A percentile compares a stretch with the other conserved stretches of the same genome.
Evolutionary conservation across 805 yeast genomes (phyloP).

Genomic region (Priceomyces melissophilus): DNA sequence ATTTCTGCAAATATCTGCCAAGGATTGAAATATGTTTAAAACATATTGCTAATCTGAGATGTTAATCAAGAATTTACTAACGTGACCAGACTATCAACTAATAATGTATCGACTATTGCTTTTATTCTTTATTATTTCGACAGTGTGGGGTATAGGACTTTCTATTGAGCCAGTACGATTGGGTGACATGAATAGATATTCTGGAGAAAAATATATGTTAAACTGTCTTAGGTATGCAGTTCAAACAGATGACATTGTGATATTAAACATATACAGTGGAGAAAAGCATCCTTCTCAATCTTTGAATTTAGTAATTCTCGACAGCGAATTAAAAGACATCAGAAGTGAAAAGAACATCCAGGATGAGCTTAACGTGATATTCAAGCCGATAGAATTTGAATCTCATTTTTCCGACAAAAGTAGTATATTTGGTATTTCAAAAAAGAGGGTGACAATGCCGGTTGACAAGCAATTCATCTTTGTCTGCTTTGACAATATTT

Average conservation of each 20-base stretch:
- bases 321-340: slow-evolving; percentile 32
- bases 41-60: too few relatives aligned
- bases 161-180: slow-evolving; percentile 29
- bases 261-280: slow-evolving; percentile 30
- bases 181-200: slow-evolving; percentile 26
- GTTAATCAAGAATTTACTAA: too few relatives aligned
- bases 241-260: slow-evolving; percentile 33
- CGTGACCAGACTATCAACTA: not conserved
- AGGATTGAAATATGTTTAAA: too few relatives aligned
- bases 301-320: slow-evolving; percentile 35
- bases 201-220: slow-evolving; percentile 26
- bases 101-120: slow-evolving; percentile 2
- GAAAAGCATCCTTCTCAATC: slow-evolving; percentile 29
- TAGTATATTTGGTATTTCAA: slow-evolving; percentile 1
- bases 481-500: slow-evolving; percentile 42
- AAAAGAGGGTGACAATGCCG: slow-evolving; percentile 8
- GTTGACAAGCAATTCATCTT: slow-evolving; percentile 23
- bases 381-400: slow-evolving; percentile 29
- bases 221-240: slow-evolving; percentile 38
- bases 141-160: slow-evolving; percentile 28
- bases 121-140: not conserved
- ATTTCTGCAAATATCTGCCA: too few relatives aligned
- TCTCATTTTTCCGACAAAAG: slow-evolving; percentile 5
- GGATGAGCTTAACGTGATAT: slow-evolving; percentile 30
- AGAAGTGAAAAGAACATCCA: slow-evolving; percentile 29